Conservation (phyloP, 2,329 filamentous ascomycete species). For the Penicillium palitans region DNA sequence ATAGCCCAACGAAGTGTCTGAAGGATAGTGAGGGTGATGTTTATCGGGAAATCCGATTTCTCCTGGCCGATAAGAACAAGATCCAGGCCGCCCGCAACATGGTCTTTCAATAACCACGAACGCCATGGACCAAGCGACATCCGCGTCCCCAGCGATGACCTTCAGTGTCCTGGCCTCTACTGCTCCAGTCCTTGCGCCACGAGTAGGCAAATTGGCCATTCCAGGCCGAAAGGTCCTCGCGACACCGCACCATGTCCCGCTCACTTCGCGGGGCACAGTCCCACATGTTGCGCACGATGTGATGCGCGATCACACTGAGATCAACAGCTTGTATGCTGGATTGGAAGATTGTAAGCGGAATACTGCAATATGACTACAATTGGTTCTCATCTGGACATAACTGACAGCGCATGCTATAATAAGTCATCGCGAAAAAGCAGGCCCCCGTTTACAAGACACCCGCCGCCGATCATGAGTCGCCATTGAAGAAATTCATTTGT, state of each 20-base stretch:
- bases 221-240: constrained; percentile 65
- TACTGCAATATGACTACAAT: not conserved
- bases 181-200: constrained; percentile 49
- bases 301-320: constrained; percentile 62
- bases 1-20: not conserved
- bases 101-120: constrained; percentile 16
- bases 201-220: constrained; percentile 67
- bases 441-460: constrained; percentile 53
- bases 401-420: constrained; percentile 37
- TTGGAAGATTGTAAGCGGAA: constrained; percentile 82
- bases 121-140: constrained; percentile 33
- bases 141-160: constrained; percentile 33
- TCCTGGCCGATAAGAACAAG: constrained; percentile 22
- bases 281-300: constrained; percentile 90
- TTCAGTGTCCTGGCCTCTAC: constrained; percentile 40
- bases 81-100: constrained; percentile 10
- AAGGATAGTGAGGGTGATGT: constrained; percentile 1
- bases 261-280: constrained; percentile 78
- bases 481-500: constrained; percentile 75
- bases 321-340: constrained; percentile 74
- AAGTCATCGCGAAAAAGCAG: constrained; percentile 62
- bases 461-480: constrained; percentile 49
- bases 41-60: constrained; percentile 20
- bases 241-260: constrained; percentile 79
- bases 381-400: not conserved